Conservation (phyloP, 306 rosid species). For the Prosopis cineraria region DNA sequence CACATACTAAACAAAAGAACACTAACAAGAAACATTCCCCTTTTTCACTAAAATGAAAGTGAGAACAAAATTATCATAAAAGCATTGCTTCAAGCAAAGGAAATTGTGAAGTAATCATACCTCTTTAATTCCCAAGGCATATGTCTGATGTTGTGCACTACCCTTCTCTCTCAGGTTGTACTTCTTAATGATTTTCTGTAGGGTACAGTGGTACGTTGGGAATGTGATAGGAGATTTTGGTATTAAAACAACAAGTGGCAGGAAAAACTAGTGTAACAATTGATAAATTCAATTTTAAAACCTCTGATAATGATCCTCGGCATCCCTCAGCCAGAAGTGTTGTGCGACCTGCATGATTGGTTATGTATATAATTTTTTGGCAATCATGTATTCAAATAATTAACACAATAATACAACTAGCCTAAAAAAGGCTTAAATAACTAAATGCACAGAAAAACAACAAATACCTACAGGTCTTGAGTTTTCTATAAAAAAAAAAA, state of each 20-base stretch:
- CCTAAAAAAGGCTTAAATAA: constrained; percentile 23
- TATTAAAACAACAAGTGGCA: constrained; percentile 28
- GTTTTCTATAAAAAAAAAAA: background rate
- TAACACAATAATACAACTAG: constrained; percentile 8
- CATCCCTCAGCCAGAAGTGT: constrained; percentile 95
- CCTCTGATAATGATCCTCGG: constrained; percentile 97
- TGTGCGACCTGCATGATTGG: constrained; percentile 58
- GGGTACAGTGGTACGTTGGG: constrained; percentile 1
- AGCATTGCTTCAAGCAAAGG: background rate
- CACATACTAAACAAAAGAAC: constrained; percentile 13
- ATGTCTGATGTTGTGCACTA: constrained; percentile 87
- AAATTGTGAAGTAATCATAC: constrained; percentile 37
- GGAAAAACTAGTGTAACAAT: constrained; percentile 25
- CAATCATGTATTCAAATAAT: background rate
- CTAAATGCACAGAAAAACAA: constrained; percentile 15
- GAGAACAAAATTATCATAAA: background rate
- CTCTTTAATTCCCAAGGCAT: constrained; percentile 96
- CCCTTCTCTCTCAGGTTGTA: constrained; percentile 82
- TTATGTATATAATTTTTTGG: constrained; percentile 4
- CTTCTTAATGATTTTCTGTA: constrained; percentile 69
- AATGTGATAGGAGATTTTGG: constrained; percentile 15
- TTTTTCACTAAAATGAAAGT: constrained; percentile 15
- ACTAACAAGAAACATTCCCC: constrained; percentile 7
- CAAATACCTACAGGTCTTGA: background rate
- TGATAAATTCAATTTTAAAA: constrained; percentile 40